Base-by-base conservation (phyloP, 306 rosid genomes). In the Gynostemma pentaphyllum region DNA sequence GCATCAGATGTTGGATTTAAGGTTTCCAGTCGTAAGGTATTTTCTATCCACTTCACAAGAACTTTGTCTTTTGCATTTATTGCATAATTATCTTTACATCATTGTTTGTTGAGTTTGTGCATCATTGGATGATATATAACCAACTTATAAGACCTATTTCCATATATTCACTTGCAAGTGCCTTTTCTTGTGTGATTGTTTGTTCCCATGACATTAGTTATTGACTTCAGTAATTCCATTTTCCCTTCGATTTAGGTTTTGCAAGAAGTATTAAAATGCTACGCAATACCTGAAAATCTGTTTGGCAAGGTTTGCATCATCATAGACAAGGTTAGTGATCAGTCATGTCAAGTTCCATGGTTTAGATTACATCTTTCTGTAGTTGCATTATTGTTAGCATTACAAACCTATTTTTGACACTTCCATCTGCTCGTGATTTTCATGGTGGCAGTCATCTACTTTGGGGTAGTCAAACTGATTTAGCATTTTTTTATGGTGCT, bases 21-120 rank as follows among this genome's bases (percentile, higher is more conserved):
- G 84, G 87, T 92, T 78, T 92, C 98, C 59, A 92, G 96, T 71
- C 82, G 98, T 72, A 92, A 92, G 98, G 98, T 92, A 75, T 44
- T 19, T 19, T 72, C 21, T 54, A 28, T 37, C 34, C 52, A 54
- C 70, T 70, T 48, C 27, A 68, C 45, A 52, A 5, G 9, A 28
- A 36, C 30, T 46, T 40, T 23, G 5, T 47, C 12, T 41, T 21
- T 62, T 40, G 11, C 2, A 18, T 13, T 19, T 44, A 27, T 40
- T 68, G 30, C 29, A 45, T 47, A 27, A 18, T 7, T 41, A 46
- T 57, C 11, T 59, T 57, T 52, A n/a, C n/a, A n/a, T 41, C 51
- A 40, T 39, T 8, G 44, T 39, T 10, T 39, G 44, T 21, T 57
- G 0, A 42, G 16, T 13, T 39, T 11, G 6, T 36, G 64, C 19